Evolutionary conservation across 108 stramenopile species (phyloP), one percentile per base, ranked within the genome.

Genomic region (Epithemia pelagica): DNA sequence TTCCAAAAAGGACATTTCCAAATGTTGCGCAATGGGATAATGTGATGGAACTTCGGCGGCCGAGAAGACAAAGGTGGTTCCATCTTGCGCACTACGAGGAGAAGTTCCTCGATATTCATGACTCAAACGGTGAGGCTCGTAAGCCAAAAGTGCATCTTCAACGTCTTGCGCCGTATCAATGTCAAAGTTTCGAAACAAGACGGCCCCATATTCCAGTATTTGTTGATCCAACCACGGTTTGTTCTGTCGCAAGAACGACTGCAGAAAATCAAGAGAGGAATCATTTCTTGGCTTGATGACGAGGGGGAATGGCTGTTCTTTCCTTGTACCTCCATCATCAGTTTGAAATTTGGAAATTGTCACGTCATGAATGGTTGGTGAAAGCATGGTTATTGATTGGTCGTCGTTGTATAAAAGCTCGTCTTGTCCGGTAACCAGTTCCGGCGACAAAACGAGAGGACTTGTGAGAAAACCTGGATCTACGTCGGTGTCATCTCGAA

Each of bases 81-180:
- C 73, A 21, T 61, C 60, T 23, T 57, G 53, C 0, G 61, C 53
- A 25, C 22, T 63, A 25, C 80, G 73, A 24, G 80, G 76, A 0
- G 76, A 77, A 8, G 80, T 81, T 59, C 80, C 80, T n/a, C 73
- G 73, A 58, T 81, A 81, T 1, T 29, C 32, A 30, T 81, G 57
- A 32, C 55, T 57, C 33, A 81, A 66, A n/a, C n/a, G n/a, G n/a
- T 71, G 63, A n/a, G 80, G 76, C 32, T 81, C 32, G 26, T 67
- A 58, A 20, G 75, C 33, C 25, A 31, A 27, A 22, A 58, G 33
- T 22, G 68, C 65, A 19, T 37, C 26, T 61, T 77, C 76, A 37
- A 77, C 46, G 8, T 77, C 74, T 21, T 60, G 32, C 2, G 74
- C 65, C 20, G 54, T 32, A 30, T 60, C 52, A 22, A 76, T 22